A percentile compares a stretch with the other conserved stretches of the same genome.
These are phyloP conservation scores for Paraconiothyrium brasiliense DNA, from an alignment of 2,329 filamentous ascomycete genomes.

Conservation along the genomic window DNA sequence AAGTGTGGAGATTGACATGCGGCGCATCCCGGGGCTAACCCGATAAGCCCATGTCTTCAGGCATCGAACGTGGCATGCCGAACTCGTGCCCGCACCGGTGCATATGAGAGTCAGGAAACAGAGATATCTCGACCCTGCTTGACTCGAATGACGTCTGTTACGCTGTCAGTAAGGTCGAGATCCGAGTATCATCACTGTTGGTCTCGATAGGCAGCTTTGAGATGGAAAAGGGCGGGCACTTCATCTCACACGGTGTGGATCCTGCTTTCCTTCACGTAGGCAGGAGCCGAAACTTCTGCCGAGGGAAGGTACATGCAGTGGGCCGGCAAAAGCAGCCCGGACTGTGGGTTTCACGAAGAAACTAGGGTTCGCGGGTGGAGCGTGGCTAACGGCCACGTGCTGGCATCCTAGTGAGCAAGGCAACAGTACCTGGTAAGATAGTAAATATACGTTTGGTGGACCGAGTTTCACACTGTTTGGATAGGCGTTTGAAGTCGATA, in stretches of 20 bases:
- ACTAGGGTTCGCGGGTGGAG: not conserved
- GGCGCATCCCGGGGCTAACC: slow-evolving; percentile 8
- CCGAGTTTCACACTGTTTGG: not conserved
- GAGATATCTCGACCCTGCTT: not conserved
- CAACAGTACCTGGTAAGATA: not conserved
- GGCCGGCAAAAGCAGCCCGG: not conserved
- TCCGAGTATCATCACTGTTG: not conserved
- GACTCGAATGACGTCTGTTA: not conserved
- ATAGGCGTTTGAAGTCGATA: not conserved
- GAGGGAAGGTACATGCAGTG: not conserved
- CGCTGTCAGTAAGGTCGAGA: not conserved
- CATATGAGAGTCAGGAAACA: no score
- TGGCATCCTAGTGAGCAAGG: not conserved
- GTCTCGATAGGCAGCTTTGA: not conserved
- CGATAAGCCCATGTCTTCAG: not conserved
- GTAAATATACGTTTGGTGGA: not conserved
- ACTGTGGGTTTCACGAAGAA: not conserved
- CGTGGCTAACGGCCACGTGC: not conserved
- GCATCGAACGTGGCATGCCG: not conserved
- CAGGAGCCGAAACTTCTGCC: not conserved
- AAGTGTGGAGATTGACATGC: slow-evolving; percentile 10
- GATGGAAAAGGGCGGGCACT: not conserved
- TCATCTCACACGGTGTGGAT: not conserved
- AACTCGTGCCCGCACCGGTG: not conserved
- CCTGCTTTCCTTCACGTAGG: not conserved